Base-by-base conservation (phyloP, 228 moss, liverwort and hornwort species). In the Sphagnum fallax region DNA sequence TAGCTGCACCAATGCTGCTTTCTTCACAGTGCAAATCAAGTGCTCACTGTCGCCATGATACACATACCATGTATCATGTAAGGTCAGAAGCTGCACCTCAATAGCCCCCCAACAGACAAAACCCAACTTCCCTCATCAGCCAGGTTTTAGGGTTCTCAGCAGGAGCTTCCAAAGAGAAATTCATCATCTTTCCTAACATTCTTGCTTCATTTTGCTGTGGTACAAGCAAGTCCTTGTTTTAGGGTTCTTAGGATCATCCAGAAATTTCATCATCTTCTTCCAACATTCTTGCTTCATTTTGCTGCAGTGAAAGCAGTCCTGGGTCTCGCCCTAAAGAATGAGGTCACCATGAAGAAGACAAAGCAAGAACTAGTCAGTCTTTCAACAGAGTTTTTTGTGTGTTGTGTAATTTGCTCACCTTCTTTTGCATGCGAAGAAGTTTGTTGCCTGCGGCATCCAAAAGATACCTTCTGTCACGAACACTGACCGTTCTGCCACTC, bases 31-130 rank as follows among this genome's bases (percentile, higher is more conserved):
- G 5, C 82, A 82, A 11, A 83, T 1, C 0, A 78, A 76, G 0
- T 60, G 53, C 15, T 15, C 70, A 12, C 55, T 55, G 5, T 83
- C 74, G 61, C 80, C 80, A 1, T 52, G 18, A 0, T 65, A n/a
- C 61, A 87, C 82, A 53, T 83, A 78, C 87, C 87, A 87, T 0
- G 83, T 53, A 70, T 83, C 83, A 65, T 87, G 87, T 80, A 87
- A 9, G 6, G 87, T 78, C 62, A 87, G 51, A 60, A 83, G 5
- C 83, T 82, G 72, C 67, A 67, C 55, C 55, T 1, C 55, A 8
- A 55, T 32, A 32, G 32, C 32, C 32, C 32, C 55, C 55, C 55
- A 55, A 8, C 12, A 55, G 55, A 55, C 8, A 55, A 55, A 55
- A 55, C 32, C 32, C 32, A 32, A 2, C 32, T 32, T 32, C 32